Evolutionary conservation across 2,329 filamentous ascomycete species (phyloP).

Genomic region (Cadophora luteo-olivacea): DNA sequence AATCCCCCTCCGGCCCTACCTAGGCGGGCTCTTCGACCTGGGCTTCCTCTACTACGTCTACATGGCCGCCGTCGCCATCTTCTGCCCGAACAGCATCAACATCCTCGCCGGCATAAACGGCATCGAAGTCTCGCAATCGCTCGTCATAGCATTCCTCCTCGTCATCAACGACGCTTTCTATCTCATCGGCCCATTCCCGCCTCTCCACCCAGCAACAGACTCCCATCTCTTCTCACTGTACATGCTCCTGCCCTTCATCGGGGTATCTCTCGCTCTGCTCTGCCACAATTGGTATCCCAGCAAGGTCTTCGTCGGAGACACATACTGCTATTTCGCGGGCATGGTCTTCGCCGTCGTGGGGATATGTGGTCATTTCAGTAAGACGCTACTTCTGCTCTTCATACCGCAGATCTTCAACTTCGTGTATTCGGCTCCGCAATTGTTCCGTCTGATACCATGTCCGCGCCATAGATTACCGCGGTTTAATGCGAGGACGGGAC

Average conservation of each 20-base stretch:
- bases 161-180: constrained; percentile 89
- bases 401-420: constrained; percentile 98
- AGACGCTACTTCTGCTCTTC: constrained; percentile 89
- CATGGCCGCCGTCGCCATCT: constrained; percentile 96
- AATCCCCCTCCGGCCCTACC: constrained; percentile 80
- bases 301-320: constrained; percentile 95
- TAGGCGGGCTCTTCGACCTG: constrained; percentile 82
- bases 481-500: constrained; percentile 84
- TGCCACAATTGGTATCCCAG: constrained; percentile 96
- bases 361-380: constrained; percentile 97
- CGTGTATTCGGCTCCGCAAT: constrained; percentile 87
- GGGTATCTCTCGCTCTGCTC: constrained; percentile 85
- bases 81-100: constrained; percentile 98
- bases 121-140: constrained; percentile 92
- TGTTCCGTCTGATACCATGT: constrained; percentile 90
- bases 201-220: constrained; percentile 83
- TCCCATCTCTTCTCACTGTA: constrained; percentile 96
- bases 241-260: constrained; percentile 91
- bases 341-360: constrained; percentile 99
- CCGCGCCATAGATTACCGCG: constrained; percentile 89
- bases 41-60: constrained; percentile 89
- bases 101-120: constrained; percentile 99
- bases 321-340: constrained; percentile 98
- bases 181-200: constrained; percentile 77
- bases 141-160: constrained; percentile 86